Evolutionary conservation across 2,329 filamentous ascomycete species (phyloP), one percentile per base, ranked within the genome.

Genomic region (Penicillium occitanis): DNA sequence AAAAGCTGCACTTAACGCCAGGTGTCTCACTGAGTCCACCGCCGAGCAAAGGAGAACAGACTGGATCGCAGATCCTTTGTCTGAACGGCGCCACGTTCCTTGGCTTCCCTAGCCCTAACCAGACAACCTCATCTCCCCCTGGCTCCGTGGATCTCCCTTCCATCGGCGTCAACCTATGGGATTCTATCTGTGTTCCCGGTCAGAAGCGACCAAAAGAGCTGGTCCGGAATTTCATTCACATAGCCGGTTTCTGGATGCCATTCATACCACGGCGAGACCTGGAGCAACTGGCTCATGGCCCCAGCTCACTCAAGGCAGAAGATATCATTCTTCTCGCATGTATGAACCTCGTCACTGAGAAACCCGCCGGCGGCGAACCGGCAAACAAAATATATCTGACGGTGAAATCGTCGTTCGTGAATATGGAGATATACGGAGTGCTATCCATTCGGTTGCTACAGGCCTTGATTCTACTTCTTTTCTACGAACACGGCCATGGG

Each of bases 401-500:
- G 2, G 44, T 46, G n/a, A 46, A 46, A 46, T 46, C 44, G 3
- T 11, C 44, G 3, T 46, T 46, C n/a, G 0, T 46, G 44, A 46
- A 46, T n/a, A 46, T 46, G n/a, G 44, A 46, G 44, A 46, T 46
- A 11, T 46, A 75, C 46, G 82, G 82, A 30, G 75, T 75, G 7
- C 74, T 80, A 8, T 81, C 79, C 30, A 69, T 85, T 17, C 73
- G 79, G 55, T 72, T 81, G 46, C 74, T 85, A 7, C 83, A 85
- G 70, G 79, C 80, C 3, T 75, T 79, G 67, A 68, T 84, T 1
- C 75, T 85, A 14, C 73, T 85, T 25, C 76, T 81, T 7, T 71
- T 83, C 2, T 85, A 83, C 69, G 83, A 85, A 69, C 75, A 81
- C 65, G 79, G 81, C 0, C 83, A 85, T 67, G 79, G 76, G 3